These are phyloP conservation scores for Globisporangium spinosum DNA, from an alignment of 352 stramenopile species.

Conservation along the genomic window DNA sequence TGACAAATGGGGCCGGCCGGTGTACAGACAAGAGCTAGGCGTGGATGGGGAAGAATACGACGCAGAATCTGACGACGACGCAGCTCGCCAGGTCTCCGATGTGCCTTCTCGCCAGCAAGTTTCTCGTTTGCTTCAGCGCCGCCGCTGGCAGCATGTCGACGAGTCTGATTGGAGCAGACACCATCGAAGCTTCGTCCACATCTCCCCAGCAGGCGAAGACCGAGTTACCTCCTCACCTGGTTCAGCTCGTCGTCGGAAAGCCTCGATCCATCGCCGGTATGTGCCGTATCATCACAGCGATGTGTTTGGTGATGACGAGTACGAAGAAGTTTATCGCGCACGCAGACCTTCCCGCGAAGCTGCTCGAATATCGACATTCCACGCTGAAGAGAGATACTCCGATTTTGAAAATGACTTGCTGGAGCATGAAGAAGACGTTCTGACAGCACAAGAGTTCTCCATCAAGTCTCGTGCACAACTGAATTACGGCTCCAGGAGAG, in stretches of 20 bases:
- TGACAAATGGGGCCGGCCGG: slow-evolving; percentile 17
- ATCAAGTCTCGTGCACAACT: background rate
- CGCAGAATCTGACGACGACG: background rate
- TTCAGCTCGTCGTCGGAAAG: background rate
- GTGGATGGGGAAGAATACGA: slow-evolving; percentile 4
- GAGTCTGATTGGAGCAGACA: slow-evolving; percentile 13
- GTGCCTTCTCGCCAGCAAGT: slow-evolving; percentile 1
- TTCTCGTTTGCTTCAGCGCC: slow-evolving; percentile 2
- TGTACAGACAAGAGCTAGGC: slow-evolving; percentile 11
- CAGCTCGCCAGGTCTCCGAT: background rate
- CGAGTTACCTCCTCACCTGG: background rate
- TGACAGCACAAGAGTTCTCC: slow-evolving; percentile 10
- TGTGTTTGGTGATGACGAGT: slow-evolving; percentile 1
- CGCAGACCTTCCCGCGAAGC: background rate
- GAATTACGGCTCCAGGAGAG: slow-evolving; percentile 8
- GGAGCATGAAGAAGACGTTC: slow-evolving; percentile 16
- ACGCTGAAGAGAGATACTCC: slow-evolving; percentile 3
- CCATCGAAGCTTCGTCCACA: slow-evolving; percentile 7
- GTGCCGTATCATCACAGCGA: slow-evolving; percentile 1
- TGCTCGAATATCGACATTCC: background rate
- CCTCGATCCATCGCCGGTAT: slow-evolving; percentile 7
- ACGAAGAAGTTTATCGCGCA: background rate
- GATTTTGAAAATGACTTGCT: slow-evolving; percentile 13
- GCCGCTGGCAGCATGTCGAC: slow-evolving; percentile 13
- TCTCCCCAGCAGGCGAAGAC: background rate